These are phyloP conservation scores for Ramalina intermedia DNA, from an alignment of 495 filamentous ascomycete genomes.

Conservation along the genomic window DNA sequence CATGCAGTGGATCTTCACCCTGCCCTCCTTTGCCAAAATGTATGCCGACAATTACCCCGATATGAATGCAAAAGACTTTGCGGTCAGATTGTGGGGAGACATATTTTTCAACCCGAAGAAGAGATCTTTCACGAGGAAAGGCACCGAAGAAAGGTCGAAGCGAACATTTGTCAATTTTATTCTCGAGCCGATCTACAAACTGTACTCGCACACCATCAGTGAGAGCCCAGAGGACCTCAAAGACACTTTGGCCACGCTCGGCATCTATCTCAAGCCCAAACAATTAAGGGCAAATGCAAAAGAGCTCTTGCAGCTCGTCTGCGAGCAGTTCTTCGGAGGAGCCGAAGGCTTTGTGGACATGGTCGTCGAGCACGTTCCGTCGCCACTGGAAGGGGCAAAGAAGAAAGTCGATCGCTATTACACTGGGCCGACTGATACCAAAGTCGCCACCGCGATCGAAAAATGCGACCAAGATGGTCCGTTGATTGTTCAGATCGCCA, in stretches of 20 bases:
- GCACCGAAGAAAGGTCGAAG: slow-evolving; percentile 63
- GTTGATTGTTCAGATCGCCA: slow-evolving; percentile 78
- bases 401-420: slow-evolving; percentile 72
- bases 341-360: slow-evolving; percentile 91
- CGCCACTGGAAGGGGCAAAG: slow-evolving; percentile 65
- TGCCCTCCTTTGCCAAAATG: slow-evolving; percentile 89
- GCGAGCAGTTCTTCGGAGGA: slow-evolving; percentile 87
- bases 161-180: slow-evolving; percentile 90
- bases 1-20: slow-evolving; percentile 94
- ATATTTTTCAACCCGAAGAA: slow-evolving; percentile 88
- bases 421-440: slow-evolving; percentile 85
- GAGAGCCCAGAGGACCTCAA: slow-evolving; percentile 80
- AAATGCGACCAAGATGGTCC: slow-evolving; percentile 81
- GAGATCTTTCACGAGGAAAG: slow-evolving; percentile 81
- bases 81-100: slow-evolving; percentile 80
- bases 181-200: slow-evolving; percentile 91
- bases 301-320: slow-evolving; percentile 75
- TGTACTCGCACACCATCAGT: slow-evolving; percentile 91
- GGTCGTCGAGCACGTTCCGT: slow-evolving; percentile 81
- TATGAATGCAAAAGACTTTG: slow-evolving; percentile 67
- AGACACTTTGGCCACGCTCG: slow-evolving; percentile 61
- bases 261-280: slow-evolving; percentile 77
- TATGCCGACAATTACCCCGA: slow-evolving; percentile 70
- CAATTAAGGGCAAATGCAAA: slow-evolving; percentile 84
- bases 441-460: slow-evolving; percentile 64